Conservation (phyloP, 495 filamentous ascomycete genomes). For the Penicillium herquei region DNA sequence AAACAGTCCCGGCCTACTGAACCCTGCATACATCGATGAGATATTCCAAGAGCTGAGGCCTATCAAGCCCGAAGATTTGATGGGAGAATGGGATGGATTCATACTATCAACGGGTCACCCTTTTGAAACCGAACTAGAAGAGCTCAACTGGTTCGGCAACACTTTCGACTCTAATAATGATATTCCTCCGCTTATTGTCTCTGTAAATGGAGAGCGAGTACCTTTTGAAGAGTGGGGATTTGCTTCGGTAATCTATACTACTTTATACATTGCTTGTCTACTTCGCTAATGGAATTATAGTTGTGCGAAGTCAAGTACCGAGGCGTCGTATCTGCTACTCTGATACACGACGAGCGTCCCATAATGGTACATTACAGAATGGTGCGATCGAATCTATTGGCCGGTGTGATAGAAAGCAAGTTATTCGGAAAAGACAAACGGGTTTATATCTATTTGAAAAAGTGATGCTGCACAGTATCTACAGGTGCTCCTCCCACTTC, state of each 20-base stretch:
- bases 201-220: slow-evolving; percentile 17
- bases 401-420: slow-evolving; percentile 27
- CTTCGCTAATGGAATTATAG: slow-evolving; percentile 4
- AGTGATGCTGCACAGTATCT: slow-evolving; percentile 8
- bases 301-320: slow-evolving; percentile 27
- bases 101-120: slow-evolving; percentile 23
- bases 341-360: slow-evolving; percentile 30
- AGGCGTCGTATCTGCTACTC: slow-evolving; percentile 23
- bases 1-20: slow-evolving; percentile 2
- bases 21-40: slow-evolving; percentile 1
- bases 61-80: slow-evolving; percentile 17
- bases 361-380: slow-evolving; percentile 30
- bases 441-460: slow-evolving; percentile 16
- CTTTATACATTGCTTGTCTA: background rate
- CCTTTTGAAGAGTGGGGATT: slow-evolving; percentile 19
- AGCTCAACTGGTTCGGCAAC: slow-evolving; percentile 25
- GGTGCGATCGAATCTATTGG: slow-evolving; percentile 23
- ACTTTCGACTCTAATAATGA: slow-evolving; percentile 16
- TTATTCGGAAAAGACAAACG: slow-evolving; percentile 3
- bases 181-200: slow-evolving; percentile 25
- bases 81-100: slow-evolving; percentile 28
- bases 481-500: no score
- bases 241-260: slow-evolving; percentile 16
- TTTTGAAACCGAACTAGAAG: slow-evolving; percentile 13
- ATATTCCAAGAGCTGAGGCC: slow-evolving; percentile 16